phyloP scores from a whole-genome alignment of 2,329 filamentous ascomycete genomes.

The Colletotrichum gigasporum region DNA sequence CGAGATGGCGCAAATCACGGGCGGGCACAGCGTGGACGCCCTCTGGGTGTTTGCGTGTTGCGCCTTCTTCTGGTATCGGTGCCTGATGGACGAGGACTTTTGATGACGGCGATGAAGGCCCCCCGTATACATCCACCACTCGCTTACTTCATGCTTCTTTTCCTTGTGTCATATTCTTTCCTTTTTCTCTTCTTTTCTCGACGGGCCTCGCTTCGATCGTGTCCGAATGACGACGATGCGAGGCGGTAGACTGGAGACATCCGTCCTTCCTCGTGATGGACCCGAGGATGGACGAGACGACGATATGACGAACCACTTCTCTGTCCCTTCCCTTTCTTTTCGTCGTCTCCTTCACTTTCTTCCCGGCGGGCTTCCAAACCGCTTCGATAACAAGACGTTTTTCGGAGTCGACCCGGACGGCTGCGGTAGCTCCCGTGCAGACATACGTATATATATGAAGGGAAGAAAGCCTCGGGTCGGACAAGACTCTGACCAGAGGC shows the following conservation, averaged over 20 bases:
- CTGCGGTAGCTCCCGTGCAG: no score
- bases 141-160: background rate
- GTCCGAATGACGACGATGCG: background rate
- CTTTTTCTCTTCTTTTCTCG: background rate
- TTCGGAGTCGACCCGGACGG: background rate
- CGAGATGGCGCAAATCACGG: slow-evolving; percentile 17
- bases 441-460: background rate
- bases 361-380: no score
- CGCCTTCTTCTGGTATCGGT: slow-evolving; percentile 28
- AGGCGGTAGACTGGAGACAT: background rate
- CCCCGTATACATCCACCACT: background rate
- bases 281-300: background rate
- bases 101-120: background rate
- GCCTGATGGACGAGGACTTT: slow-evolving; percentile 27
- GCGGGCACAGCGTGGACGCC: slow-evolving; percentile 1
- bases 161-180: background rate
- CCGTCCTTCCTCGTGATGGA: background rate
- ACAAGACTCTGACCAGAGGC: no score
- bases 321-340: background rate
- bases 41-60: slow-evolving; percentile 28
- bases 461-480: background rate
- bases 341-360: background rate
- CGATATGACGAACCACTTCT: background rate
- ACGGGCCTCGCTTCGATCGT: background rate
- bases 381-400: background rate